These are phyloP conservation scores for Ophiosphaerella korrae DNA, from an alignment of 2,329 filamentous ascomycete genomes.

Conservation along the genomic window DNA sequence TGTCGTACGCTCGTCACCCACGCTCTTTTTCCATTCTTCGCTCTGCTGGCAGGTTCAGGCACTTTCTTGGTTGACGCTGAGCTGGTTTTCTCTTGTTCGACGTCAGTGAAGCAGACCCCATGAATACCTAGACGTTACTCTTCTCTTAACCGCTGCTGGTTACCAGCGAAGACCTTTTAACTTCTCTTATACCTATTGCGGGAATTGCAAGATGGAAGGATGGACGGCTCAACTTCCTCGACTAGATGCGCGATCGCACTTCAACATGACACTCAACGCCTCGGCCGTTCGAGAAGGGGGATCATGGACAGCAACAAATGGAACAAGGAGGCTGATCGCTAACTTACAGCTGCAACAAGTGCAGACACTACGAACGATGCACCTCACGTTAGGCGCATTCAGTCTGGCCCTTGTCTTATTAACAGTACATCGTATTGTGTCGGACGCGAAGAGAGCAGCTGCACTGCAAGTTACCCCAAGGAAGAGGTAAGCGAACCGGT, in stretches of 20 bases:
- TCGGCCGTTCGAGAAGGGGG: constrained; percentile 30
- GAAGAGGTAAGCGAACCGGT: constrained; percentile 35
- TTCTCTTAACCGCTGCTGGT: constrained; percentile 48
- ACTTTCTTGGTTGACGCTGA: constrained; percentile 40
- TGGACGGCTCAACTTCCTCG: constrained; percentile 38
- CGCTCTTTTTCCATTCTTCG: constrained; percentile 45
- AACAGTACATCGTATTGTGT: constrained; percentile 45
- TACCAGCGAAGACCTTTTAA: constrained; percentile 41
- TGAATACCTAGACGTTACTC: constrained; percentile 43
- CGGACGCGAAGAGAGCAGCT: constrained; percentile 44
- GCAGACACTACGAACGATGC: constrained; percentile 46
- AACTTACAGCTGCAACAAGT: constrained; percentile 45
- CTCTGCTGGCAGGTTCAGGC: constrained; percentile 49
- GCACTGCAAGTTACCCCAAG: constrained; percentile 36
- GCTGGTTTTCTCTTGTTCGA: constrained; percentile 44
- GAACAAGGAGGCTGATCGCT: constrained; percentile 39
- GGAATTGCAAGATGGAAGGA: constrained; percentile 45
- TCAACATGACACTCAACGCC: constrained; percentile 46
- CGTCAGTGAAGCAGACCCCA: constrained; percentile 42
- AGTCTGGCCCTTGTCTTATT: constrained; percentile 44
- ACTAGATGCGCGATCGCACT: constrained; percentile 44
- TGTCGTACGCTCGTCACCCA: constrained; percentile 44
- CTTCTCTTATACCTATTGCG: constrained; percentile 37
- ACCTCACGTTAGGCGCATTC: constrained; percentile 46
- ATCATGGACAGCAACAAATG: constrained; percentile 39